phyloP scores from a whole-genome alignment of 352 stramenopile genomes.

The Thraustotheca clavata region DNA sequence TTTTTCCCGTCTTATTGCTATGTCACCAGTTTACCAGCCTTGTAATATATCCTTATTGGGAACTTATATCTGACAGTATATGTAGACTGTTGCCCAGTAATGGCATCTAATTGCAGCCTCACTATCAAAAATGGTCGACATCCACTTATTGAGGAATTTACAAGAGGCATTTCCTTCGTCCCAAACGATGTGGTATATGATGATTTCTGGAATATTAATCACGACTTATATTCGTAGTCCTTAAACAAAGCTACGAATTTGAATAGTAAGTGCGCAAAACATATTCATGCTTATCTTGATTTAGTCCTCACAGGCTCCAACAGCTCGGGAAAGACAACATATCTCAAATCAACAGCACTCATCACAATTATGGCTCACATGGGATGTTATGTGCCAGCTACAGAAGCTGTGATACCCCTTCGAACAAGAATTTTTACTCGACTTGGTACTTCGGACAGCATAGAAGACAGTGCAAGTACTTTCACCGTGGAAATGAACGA shows the following conservation, averaged over 20 bases:
- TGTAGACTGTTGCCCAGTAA: constrained; percentile 55
- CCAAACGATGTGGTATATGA: constrained; percentile 72
- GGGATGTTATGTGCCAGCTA: constrained; percentile 84
- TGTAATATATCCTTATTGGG: constrained; percentile 30
- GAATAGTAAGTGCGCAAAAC: constrained; percentile 34
- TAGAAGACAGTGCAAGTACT: constrained; percentile 90
- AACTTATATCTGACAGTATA: not conserved
- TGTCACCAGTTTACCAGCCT: constrained; percentile 60
- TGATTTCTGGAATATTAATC: not conserved
- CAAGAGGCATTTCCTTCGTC: constrained; percentile 69
- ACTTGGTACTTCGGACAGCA: constrained; percentile 88
- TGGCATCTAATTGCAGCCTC: constrained; percentile 61
- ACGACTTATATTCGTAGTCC: constrained; percentile 32
- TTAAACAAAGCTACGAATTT: constrained; percentile 67
- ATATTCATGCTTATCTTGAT: constrained; percentile 12
- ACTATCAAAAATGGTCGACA: constrained; percentile 77
- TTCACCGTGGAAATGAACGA: constrained; percentile 91
- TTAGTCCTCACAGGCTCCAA: constrained; percentile 88
- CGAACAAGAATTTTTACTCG: constrained; percentile 85
- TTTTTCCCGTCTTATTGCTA: constrained; percentile 82
- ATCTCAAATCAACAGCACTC: constrained; percentile 69
- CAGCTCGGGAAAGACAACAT: constrained; percentile 88
- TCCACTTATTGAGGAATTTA: constrained; percentile 56
- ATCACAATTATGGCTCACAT: constrained; percentile 89
- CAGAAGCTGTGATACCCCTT: constrained; percentile 70